phyloP scores from a whole-genome alignment of 1,284 basidiomycete genomes.

The Singerocomus rubriflavus region DNA sequence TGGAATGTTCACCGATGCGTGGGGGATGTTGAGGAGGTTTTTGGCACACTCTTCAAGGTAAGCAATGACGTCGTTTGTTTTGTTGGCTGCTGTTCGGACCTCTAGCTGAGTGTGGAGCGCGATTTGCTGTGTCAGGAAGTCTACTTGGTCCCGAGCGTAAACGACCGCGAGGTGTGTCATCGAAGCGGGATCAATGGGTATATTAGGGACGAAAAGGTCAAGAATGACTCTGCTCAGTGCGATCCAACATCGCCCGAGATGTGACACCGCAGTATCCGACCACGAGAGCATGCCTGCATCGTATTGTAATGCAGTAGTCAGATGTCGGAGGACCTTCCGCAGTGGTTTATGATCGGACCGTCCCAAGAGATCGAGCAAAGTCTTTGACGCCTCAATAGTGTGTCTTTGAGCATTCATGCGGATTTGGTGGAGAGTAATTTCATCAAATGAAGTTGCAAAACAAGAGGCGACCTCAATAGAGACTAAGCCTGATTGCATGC shows the following conservation, averaged over 20 bases:
- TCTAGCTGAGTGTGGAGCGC: slow-evolving; percentile 60
- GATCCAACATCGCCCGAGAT: slow-evolving; percentile 64
- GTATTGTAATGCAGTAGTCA: slow-evolving; percentile 9
- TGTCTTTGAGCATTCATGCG: neutral
- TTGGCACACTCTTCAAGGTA: slow-evolving; percentile 45
- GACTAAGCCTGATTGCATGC: slow-evolving; percentile 3
- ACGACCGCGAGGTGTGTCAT: slow-evolving; percentile 54
- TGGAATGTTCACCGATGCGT: slow-evolving; percentile 29
- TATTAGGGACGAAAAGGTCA: slow-evolving; percentile 80
- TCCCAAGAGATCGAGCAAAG: slow-evolving; percentile 20
- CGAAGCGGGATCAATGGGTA: slow-evolving; percentile 86
- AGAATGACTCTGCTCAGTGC: slow-evolving; percentile 59
- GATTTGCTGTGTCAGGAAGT: slow-evolving; percentile 52
- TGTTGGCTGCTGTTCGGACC: slow-evolving; percentile 57
- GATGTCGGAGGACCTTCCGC: slow-evolving; percentile 21
- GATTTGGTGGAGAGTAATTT: slow-evolving; percentile 25
- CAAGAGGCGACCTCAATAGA: slow-evolving; percentile 37
- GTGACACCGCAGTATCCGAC: slow-evolving; percentile 5
- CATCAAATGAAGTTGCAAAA: slow-evolving; percentile 41
- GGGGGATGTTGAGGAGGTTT: slow-evolving; percentile 26
- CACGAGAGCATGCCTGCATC: slow-evolving; percentile 3
- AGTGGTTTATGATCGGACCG: slow-evolving; percentile 25
- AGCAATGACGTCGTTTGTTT: slow-evolving; percentile 45
- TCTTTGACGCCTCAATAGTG: slow-evolving; percentile 10
- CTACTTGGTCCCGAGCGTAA: slow-evolving; percentile 49